Evolutionary conservation across 805 yeast genomes (phyloP), one percentile per base, ranked within the genome.

Genomic region (Citeromyces nyonsensis): DNA sequence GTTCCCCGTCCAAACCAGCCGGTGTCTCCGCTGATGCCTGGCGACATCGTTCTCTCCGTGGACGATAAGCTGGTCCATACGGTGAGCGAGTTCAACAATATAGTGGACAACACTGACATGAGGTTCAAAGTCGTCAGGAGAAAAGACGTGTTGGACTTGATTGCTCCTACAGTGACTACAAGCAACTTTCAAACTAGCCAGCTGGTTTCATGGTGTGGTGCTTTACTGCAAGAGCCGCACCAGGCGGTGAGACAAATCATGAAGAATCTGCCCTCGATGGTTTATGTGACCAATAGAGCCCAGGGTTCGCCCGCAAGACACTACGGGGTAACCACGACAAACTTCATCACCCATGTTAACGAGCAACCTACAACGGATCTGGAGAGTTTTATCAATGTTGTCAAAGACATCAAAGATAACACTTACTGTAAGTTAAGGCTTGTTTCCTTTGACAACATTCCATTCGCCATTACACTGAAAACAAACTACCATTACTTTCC

Each of bases 401-500:
- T 80, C n/a, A 69, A 68, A 40, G 52, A 61, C 11, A 77, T 85
- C 32, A 77, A 83, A 4, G 94, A 85, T 44, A 70, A 73, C 40
- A 72, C 86, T 3, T 86, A 84, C 45, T 78, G 83, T 44, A 80
- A 83, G 45, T 56, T 86, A 38, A 69, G 94, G 39, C 57, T 81
- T 26, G 86, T 84, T 29, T 72, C 93, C 1, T 84, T 79, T 52
- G 95, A 86, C 44, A 78, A 79, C 38, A 74, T 83, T 15, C 94
- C 95, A 13, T 69, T 76, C 43, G 95, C 95, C 1, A 73, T 78
- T 31, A 77, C 94, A 1, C 53, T 85, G 42, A 82, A 83, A 55
- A 82, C 93, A 1, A 83, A 82, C 51, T 80, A 82, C 47, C 95
- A 85, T 47, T 85, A 85, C 48, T 85, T 83, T 60, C 83, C 84